Percentiles rank a stretch among this genome's conserved stretches.
Evolutionary conservation across 352 stramenopile species (phyloP).

Genomic region (Phytopythium oedochilum): DNA sequence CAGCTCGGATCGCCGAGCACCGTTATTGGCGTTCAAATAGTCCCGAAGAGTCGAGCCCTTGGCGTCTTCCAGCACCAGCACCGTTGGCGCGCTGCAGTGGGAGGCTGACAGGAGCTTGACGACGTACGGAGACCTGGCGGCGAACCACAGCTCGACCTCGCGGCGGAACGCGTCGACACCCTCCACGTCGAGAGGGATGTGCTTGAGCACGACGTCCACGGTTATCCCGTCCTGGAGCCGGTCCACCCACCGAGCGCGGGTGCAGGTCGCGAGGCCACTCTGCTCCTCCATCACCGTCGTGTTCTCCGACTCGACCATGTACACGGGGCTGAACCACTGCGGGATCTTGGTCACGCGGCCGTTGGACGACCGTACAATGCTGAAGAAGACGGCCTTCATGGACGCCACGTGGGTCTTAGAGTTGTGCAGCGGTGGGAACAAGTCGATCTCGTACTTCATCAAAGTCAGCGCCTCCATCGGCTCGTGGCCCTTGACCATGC

Average conservation of each 20-base stretch:
- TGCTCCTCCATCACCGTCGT: constrained; percentile 4
- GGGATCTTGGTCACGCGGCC: constrained; percentile 24
- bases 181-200: constrained; percentile 12
- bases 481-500: constrained; percentile 20
- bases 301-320: constrained; percentile 13
- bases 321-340: constrained; percentile 19
- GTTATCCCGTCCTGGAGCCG: neutral
- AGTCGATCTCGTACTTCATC: constrained; percentile 30
- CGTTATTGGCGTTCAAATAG: constrained; percentile 9
- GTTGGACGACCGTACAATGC: constrained; percentile 23
- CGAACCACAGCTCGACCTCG: constrained; percentile 19
- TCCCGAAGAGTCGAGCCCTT: constrained; percentile 2
- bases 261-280: constrained; percentile 9
- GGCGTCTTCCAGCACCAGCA: constrained; percentile 17
- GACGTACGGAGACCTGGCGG: constrained; percentile 10
- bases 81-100: constrained; percentile 16
- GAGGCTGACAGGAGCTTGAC: constrained; percentile 16
- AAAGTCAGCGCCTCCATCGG: constrained; percentile 30
- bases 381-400: constrained; percentile 32
- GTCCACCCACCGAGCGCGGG: constrained; percentile 14
- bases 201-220: constrained; percentile 16
- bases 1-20: constrained; percentile 6
- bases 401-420: constrained; percentile 16
- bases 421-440: constrained; percentile 14
- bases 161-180: constrained; percentile 18